Base-by-base conservation (phyloP, 192 early-diverging fungal genomes). In the Dissophora globulifera region DNA sequence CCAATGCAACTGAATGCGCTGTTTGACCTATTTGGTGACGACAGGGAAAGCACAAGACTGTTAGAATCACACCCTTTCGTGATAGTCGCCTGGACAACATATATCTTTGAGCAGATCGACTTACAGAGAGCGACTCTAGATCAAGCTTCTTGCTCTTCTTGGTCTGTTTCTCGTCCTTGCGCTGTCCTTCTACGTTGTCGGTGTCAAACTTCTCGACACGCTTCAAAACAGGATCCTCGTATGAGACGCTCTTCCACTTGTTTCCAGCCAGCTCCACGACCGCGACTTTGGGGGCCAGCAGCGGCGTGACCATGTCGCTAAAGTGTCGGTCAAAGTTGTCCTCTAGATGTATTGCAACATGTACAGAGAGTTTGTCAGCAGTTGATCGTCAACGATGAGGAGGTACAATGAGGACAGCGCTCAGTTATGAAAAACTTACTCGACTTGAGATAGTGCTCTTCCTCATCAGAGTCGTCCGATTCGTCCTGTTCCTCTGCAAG, bases 151-250 rank as follows among this genome's bases (percentile, higher is more conserved):
- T 76, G 29, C 2, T 58, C 58, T 60, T 60, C 20, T 67, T 76
- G 3, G 57, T 10, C 26, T n/a, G n/a, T n/a, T 62, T 76, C n/a
- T 32, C 29, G 7, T 53, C 56, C n/a, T 49, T 62, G 30, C 29
- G 57, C n/a, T 49, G 13, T 35, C 72, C 79, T 25, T 75, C 76
- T 7, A 74, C 79, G 56, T 83, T 72, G 2, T 80, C 75, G 13
- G 72, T 67, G 15, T 52, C 69, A 25, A 61, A 69, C 23, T 47
- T 62, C 30, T 76, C 72, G 12, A 76, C 72, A 7, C 63, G 62
- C n/a, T 76, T 54, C 51, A 76, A 46, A 16, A 76, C 40, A 32
- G 72, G 64, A 56, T 76, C 63, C 15, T 76, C 72, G 16, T 76
- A 76, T 23, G 68, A 60, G 10, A 71, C 23, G 47, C 67, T 68